Evolutionary conservation across 768 basidiomycete species (phyloP).

Genomic region (Tricholoma sp.): DNA sequence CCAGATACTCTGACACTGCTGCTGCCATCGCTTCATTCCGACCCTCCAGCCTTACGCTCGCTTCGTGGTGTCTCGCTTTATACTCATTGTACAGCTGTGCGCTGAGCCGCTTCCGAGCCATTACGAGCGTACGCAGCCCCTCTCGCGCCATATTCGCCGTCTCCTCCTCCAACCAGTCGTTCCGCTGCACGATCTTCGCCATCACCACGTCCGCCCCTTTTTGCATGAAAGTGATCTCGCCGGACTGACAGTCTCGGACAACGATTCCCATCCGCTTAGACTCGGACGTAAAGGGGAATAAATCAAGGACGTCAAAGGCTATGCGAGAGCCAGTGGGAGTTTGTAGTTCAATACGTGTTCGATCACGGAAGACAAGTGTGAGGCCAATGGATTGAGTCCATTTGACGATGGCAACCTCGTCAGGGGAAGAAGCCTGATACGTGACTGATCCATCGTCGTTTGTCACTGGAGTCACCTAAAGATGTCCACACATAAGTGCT

Average conservation of each 20-base stretch:
- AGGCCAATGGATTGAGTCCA: slow-evolving; percentile 97
- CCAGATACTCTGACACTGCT: slow-evolving; percentile 74
- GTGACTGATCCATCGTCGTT: slow-evolving; percentile 95
- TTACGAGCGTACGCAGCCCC: slow-evolving; percentile 89
- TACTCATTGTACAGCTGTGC: slow-evolving; percentile 70
- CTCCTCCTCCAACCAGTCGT: slow-evolving; percentile 99
- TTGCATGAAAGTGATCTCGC: slow-evolving; percentile 86
- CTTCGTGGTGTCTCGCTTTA: slow-evolving; percentile 64
- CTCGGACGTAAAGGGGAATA: slow-evolving; percentile 98
- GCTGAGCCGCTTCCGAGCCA: slow-evolving; percentile 76
- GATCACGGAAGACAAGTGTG: slow-evolving; percentile 83
- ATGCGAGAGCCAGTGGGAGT: slow-evolving; percentile 61
- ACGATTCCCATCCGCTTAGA: slow-evolving; percentile 99
- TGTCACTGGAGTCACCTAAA: slow-evolving; percentile 87
- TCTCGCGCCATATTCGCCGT: slow-evolving; percentile 98
- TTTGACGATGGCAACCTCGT: slow-evolving; percentile 97
- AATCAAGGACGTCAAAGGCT: slow-evolving; percentile 81
- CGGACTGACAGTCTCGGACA: slow-evolving; percentile 69
- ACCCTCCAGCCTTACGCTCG: slow-evolving; percentile 74
- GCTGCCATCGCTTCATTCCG: slow-evolving; percentile 76
- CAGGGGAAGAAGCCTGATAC: slow-evolving; percentile 97
- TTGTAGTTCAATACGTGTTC: slow-evolving; percentile 82
- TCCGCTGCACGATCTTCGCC: slow-evolving; percentile 89
- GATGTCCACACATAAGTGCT: neutral
- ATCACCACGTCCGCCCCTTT: slow-evolving; percentile 99